Percentiles rank a stretch among this genome's conserved stretches.
These are phyloP conservation scores for Rhinocladiella similis DNA, from an alignment of 2,329 filamentous ascomycete genomes.

Conservation along the genomic window DNA sequence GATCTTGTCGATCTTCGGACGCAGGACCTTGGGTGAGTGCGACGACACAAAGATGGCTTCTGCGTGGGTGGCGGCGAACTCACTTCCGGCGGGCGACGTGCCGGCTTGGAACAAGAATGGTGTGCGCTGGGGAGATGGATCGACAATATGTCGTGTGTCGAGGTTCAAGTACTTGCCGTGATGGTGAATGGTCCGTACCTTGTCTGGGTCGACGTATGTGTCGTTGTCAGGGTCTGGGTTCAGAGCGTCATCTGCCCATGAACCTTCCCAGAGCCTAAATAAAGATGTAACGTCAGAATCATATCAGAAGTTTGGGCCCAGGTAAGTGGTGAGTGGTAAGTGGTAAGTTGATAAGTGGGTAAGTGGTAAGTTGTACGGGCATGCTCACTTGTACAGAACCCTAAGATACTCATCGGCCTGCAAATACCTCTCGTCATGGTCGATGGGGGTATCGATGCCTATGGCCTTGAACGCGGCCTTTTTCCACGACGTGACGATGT, in stretches of 20 bases:
- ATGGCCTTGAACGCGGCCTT: conserved; percentile 65
- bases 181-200: conserved; percentile 62
- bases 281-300: too few relatives aligned
- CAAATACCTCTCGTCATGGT: conserved; percentile 62
- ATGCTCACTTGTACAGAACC: conserved; percentile 60
- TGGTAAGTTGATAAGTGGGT: too few relatives aligned
- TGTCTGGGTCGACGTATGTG: conserved; percentile 58
- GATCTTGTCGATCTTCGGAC: conserved; percentile 55
- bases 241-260: conserved; percentile 60
- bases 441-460: conserved; percentile 57
- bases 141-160: conserved; percentile 49
- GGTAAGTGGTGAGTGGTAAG: background rate
- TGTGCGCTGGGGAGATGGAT: conserved; percentile 58
- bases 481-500: conserved; percentile 66
- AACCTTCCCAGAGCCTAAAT: conserved; percentile 54
- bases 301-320: too few relatives aligned
- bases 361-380: background rate
- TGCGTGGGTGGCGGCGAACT: conserved; percentile 59
- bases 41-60: conserved; percentile 62
- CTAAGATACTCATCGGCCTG: conserved; percentile 64
- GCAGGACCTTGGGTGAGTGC: conserved; percentile 52
- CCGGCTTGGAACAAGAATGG: conserved; percentile 62
- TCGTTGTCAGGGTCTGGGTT: conserved; percentile 55
- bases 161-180: conserved; percentile 54
- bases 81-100: conserved; percentile 57